Evolutionary conservation across 306 rosid species (phyloP).

Genomic region (Luffa acutangula): DNA sequence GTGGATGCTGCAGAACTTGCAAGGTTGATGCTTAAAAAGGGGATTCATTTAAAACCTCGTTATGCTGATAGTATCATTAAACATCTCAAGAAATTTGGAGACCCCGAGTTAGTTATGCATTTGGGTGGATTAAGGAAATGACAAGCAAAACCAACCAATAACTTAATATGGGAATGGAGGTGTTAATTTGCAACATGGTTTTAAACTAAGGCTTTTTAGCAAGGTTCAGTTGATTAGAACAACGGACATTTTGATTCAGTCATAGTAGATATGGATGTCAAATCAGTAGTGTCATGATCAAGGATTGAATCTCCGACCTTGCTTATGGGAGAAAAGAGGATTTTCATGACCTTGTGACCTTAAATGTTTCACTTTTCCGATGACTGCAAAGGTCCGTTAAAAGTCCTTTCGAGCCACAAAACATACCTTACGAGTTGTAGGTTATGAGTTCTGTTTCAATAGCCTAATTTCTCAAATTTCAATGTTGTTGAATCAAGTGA

Average conservation of each 20-base stretch:
- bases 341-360: not conserved
- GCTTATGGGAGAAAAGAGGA: not conserved
- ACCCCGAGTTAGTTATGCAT: constrained; percentile 33
- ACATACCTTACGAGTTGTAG: not conserved
- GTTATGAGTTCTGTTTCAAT: not conserved
- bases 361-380: not conserved
- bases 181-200: not conserved
- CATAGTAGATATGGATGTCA: not conserved
- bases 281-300: not conserved
- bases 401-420: not conserved
- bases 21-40: constrained; percentile 51
- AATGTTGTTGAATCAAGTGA: not conserved
- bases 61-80: constrained; percentile 24
- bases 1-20: constrained; percentile 51
- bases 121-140: constrained; percentile 16
- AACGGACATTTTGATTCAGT: not conserved
- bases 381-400: too few species aligned
- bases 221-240: not conserved
- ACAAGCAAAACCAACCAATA: not conserved
- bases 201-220: not conserved
- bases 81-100: constrained; percentile 38
- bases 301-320: not conserved
- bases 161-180: not conserved
- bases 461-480: not conserved
- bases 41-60: constrained; percentile 33